Percentiles rank a stretch among this genome's conserved stretches.
Conservation (phyloP, 306 rosid species). For the Crataegus laevigata region DNA sequence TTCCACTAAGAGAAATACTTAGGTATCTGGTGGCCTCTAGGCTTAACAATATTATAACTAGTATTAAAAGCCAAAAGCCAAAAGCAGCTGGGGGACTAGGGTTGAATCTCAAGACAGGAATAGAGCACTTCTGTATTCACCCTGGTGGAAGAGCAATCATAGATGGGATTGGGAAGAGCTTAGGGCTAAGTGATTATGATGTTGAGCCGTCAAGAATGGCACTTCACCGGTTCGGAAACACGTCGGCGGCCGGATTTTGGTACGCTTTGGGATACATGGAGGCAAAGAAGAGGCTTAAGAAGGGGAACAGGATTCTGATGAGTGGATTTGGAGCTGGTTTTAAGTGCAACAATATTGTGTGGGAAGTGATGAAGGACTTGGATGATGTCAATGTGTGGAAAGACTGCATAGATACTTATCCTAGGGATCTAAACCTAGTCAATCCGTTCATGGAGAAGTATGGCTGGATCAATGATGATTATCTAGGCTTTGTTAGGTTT, state of each 20-base stretch:
- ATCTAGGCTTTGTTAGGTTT: conserved; percentile 51
- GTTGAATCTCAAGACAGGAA: conserved; percentile 54
- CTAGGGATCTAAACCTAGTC: conserved; percentile 17
- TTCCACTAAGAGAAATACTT: conserved; percentile 52
- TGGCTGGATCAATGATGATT: conserved; percentile 64
- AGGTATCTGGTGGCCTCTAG: conserved; percentile 19
- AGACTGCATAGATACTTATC: conserved; percentile 49
- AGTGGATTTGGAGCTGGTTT: conserved; percentile 90
- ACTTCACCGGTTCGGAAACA: conserved; percentile 78
- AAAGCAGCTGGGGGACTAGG: conserved; percentile 2
- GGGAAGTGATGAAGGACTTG: conserved; percentile 73
- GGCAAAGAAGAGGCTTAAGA: conserved; percentile 75
- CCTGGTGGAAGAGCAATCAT: conserved; percentile 76
- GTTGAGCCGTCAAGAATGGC: conserved; percentile 82
- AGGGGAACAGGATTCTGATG: conserved; percentile 67
- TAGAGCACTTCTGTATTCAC: conserved; percentile 73
- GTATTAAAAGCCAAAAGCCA: background rate
- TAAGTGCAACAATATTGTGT: conserved; percentile 80
- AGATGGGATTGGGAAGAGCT: conserved; percentile 67
- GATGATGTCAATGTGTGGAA: conserved; percentile 60
- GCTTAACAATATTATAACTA: background rate
- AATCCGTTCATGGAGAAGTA: conserved; percentile 65
- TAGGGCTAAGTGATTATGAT: conserved; percentile 51
- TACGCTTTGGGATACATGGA: conserved; percentile 90
- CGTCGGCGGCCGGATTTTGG: conserved; percentile 84